Base-by-base conservation (phyloP, 768 basidiomycete genomes). In the Chlorophyllum brunneum region DNA sequence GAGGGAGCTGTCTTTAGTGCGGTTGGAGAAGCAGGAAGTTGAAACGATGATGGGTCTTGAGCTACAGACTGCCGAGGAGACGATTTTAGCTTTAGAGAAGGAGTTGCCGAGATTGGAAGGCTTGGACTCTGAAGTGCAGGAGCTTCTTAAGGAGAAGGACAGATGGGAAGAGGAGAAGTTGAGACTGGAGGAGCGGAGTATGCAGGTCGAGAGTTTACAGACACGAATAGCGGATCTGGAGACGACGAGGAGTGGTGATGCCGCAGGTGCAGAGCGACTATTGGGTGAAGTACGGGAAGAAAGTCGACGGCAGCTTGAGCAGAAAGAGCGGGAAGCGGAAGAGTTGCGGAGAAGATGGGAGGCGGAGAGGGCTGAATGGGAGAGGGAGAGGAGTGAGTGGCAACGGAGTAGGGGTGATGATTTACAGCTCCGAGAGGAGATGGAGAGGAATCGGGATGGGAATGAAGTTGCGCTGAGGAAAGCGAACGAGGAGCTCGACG, bases 1-100 rank as follows among this genome's bases (percentile, higher is more conserved):
- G 13, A 74, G 82, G 43, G 88, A 89, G 57, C 58, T 89, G 46
- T 78, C 81, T 8, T 68, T 82, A 55, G 65, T 87, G 41, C 72
- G 69, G 53, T 61, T 85, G 49, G 89, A 91, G 63, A 90, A 87
- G 68, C 77, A 82, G 43, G 77, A 86, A 58, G 69, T 84, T 11
- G 83, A 88, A 63, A 82, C 82, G 1, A 75, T 76, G 55, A 72
- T 85, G 70, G 73, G 74, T 1, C 72, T 84, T 71, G 87, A 90
- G 54, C 66, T 86, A 33, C 83, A 85, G 61, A 77, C 66, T 40
- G 81, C 85, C 0, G 80, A 87, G 60, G 86, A 87, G 42, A 83
- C 78, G 30, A 81, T 86, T 37, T 66, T 69, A 15, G 73, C 77
- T 1, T 60, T 89, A 47, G 78, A 85, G 64, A 65, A 70, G 49